These are phyloP conservation scores for Albugo laibachii DNA, from an alignment of 352 stramenopile genomes.

Conservation along the genomic window DNA sequence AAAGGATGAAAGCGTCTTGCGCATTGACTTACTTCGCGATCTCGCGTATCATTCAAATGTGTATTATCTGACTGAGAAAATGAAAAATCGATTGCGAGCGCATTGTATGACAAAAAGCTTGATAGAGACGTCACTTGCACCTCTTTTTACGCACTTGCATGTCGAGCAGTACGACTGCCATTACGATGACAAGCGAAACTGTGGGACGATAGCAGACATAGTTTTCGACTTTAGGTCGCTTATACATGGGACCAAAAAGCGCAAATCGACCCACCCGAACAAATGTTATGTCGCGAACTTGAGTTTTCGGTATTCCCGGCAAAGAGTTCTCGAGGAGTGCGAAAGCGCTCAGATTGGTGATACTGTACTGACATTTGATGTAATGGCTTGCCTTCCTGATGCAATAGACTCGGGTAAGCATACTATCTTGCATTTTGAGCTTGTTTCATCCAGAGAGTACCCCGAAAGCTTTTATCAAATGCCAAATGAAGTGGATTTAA, in stretches of 20 bases:
- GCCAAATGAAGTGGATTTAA: conserved; percentile 2
- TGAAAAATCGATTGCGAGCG: conserved; percentile 30
- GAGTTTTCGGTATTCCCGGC: background rate
- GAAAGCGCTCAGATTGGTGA: background rate
- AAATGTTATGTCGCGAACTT: background rate
- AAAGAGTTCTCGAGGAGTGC: no score
- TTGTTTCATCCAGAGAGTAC: conserved; percentile 11
- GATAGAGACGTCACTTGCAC: conserved; percentile 30
- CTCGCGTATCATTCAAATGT: conserved; percentile 34
- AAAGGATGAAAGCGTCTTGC: conserved; percentile 36
- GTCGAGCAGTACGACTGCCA: conserved; percentile 40
- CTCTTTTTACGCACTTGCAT: conserved; percentile 15
- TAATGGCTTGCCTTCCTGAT: background rate
- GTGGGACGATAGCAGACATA: conserved; percentile 31
- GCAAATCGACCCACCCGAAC: conserved; percentile 9
- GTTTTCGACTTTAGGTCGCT: conserved; percentile 19
- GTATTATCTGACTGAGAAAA: conserved; percentile 40
- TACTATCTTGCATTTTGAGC: background rate
- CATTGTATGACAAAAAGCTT: conserved; percentile 45
- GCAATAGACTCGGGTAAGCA: no score
- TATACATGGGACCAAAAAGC: conserved; percentile 16
- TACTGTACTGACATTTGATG: background rate
- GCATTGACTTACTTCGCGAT: conserved; percentile 39
- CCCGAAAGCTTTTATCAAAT: conserved; percentile 60
- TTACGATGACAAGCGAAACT: conserved; percentile 39